Evolutionary conservation across 345 rosid species (phyloP).

Genomic region (Pistacia integerrima): DNA sequence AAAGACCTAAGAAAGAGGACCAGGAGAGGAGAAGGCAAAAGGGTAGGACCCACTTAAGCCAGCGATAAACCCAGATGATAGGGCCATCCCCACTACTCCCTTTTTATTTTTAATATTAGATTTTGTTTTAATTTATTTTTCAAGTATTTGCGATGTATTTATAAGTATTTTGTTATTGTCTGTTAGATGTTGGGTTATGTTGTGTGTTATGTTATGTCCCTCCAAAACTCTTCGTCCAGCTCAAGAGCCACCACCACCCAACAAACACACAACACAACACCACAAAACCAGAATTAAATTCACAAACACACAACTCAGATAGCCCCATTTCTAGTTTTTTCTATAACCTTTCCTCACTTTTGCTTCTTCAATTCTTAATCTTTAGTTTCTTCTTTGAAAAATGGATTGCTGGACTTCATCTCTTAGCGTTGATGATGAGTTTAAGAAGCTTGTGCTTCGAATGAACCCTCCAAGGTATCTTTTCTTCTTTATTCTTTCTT

Average conservation of each 20-base stretch:
- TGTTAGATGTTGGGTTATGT: neutral
- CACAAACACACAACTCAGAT: neutral
- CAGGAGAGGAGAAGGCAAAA: neutral
- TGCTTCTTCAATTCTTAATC: neutral
- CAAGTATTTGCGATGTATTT: neutral
- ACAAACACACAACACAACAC: slow-evolving; percentile 15
- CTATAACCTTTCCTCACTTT: neutral
- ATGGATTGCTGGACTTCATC: slow-evolving; percentile 73
- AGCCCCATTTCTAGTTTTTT: slow-evolving; percentile 13
- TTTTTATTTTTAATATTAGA: neutral
- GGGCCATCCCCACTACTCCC: neutral
- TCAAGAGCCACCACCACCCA: slow-evolving; percentile 34
- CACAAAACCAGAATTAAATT: slow-evolving; percentile 12
- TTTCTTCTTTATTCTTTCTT: neutral
- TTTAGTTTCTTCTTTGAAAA: neutral
- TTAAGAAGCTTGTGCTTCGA: slow-evolving; percentile 69
- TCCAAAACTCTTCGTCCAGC: slow-evolving; percentile 49
- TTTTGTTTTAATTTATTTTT: neutral
- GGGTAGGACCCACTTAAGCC: slow-evolving; percentile 19
- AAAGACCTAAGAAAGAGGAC: no score
- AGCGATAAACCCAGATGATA: slow-evolving; percentile 12
- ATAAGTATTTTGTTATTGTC: neutral
- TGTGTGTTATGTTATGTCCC: slow-evolving; percentile 24
- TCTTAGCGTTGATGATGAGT: slow-evolving; percentile 58
- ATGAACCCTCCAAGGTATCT: slow-evolving; percentile 81